These are phyloP conservation scores for Flaveria trinervia DNA, from an alignment of 129 eudicot species.

Conservation along the genomic window DNA sequence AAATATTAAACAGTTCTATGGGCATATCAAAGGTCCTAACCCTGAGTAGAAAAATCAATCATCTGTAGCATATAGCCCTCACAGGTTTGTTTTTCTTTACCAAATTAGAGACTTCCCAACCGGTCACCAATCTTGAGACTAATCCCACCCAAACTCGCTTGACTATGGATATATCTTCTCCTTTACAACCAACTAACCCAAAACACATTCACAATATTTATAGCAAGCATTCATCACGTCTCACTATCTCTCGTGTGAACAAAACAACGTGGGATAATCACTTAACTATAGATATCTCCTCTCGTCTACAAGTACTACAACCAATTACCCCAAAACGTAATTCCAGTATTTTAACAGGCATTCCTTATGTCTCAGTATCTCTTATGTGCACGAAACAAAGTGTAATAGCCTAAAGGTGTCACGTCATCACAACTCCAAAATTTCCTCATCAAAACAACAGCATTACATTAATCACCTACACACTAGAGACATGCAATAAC, in stretches of 20 bases:
- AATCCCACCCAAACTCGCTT: too few relatives aligned
- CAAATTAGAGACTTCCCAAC: too few relatives aligned
- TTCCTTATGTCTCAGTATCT: background rate
- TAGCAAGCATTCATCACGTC: background rate
- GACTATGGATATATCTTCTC: too few relatives aligned
- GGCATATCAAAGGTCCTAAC: background rate
- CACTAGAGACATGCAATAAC: background rate
- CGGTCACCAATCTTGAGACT: too few relatives aligned
- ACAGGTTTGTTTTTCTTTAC: too few relatives aligned
- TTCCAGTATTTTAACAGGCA: background rate
- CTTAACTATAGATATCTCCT: too few relatives aligned
- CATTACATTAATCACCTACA: constrained; percentile 6
- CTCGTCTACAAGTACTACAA: too few relatives aligned
- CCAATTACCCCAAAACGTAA: background rate
- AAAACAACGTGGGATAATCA: too few relatives aligned
- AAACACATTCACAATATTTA: background rate
- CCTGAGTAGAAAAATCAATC: background rate
- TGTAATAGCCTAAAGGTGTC: too few relatives aligned
- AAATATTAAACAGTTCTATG: background rate
- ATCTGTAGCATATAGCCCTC: too few relatives aligned
- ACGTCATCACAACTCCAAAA: background rate
- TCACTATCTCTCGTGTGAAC: background rate
- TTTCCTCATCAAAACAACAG: constrained; percentile 1
- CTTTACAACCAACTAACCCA: background rate
- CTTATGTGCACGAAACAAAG: too few relatives aligned